Percentiles rank a stretch among this genome's conserved stretches.
phyloP scores from a whole-genome alignment of 352 stramenopile species.

The Pythium plurisporium region DNA sequence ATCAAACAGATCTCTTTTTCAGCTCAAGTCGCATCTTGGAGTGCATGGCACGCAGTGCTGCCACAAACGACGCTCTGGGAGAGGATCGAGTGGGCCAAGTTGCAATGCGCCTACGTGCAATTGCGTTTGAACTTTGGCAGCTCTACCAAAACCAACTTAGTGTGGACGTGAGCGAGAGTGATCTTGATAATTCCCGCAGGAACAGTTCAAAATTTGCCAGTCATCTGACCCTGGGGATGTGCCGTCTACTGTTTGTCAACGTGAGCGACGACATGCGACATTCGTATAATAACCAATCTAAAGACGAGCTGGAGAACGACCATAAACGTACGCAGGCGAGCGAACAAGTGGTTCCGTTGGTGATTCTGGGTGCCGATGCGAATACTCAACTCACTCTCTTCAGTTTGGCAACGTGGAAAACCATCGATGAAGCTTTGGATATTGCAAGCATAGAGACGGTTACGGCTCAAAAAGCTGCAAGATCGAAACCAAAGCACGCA shows the following conservation, averaged over 20 bases:
- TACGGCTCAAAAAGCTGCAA: background rate
- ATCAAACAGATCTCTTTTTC: constrained; percentile 60
- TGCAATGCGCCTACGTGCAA: constrained; percentile 26
- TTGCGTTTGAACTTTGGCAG: constrained; percentile 68
- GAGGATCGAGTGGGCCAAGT: constrained; percentile 25
- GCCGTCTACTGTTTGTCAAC: constrained; percentile 50
- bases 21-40: constrained; percentile 26
- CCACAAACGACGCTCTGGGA: background rate
- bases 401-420: constrained; percentile 55
- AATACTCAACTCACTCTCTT: constrained; percentile 34
- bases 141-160: constrained; percentile 79
- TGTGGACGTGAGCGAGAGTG: constrained; percentile 54
- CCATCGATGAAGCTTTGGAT: constrained; percentile 48
- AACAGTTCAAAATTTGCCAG: constrained; percentile 53
- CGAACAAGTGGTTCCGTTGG: constrained; percentile 4
- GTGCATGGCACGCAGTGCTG: background rate
- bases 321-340: background rate
- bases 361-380: background rate
- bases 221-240: constrained; percentile 42
- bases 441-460: background rate
- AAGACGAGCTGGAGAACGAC: background rate
- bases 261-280: constrained; percentile 43
- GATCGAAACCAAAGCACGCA: constrained; percentile 15
- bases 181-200: constrained; percentile 43
- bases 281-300: background rate